phyloP scores from a whole-genome alignment of 192 early-diverging fungal species.

The Radiomyces spectabilis region DNA sequence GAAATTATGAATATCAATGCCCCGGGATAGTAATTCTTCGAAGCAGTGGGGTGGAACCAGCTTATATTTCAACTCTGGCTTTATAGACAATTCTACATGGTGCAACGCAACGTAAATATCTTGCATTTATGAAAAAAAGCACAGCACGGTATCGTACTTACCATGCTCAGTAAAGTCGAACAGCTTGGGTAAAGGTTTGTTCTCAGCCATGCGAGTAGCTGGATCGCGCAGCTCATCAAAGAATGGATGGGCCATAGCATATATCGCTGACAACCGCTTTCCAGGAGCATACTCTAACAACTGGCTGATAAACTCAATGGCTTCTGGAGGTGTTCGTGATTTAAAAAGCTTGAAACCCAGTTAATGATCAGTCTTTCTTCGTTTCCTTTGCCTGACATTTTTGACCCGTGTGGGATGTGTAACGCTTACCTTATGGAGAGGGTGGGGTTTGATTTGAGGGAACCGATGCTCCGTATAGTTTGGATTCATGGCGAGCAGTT shows the following conservation, averaged over 20 bases:
- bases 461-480: constrained; percentile 98
- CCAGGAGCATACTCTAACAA: constrained; percentile 89
- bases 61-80: constrained; percentile 65
- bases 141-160: too few species aligned
- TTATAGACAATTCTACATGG: constrained; percentile 72
- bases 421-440: constrained; percentile 68
- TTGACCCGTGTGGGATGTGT: too few species aligned
- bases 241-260: constrained; percentile 90
- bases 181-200: constrained; percentile 74
- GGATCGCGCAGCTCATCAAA: constrained; percentile 94
- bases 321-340: constrained; percentile 72
- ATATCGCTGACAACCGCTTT: constrained; percentile 74
- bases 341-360: constrained; percentile 92
- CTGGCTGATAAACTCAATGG: constrained; percentile 75
- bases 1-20: constrained; percentile 73
- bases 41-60: constrained; percentile 81
- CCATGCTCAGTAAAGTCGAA: constrained; percentile 85
- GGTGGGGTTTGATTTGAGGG: constrained; percentile 91
- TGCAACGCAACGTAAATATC: too few species aligned
- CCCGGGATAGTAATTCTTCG: constrained; percentile 49
- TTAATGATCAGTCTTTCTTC: too few species aligned
- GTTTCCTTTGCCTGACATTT: too few species aligned
- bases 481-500: constrained; percentile 95
- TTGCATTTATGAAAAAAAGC: too few species aligned
- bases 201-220: constrained; percentile 70